Percentiles rank a stretch among this genome's conserved stretches.
Conservation (phyloP, 2,329 filamentous ascomycete species). For the Beauveria brongniartii region DNA sequence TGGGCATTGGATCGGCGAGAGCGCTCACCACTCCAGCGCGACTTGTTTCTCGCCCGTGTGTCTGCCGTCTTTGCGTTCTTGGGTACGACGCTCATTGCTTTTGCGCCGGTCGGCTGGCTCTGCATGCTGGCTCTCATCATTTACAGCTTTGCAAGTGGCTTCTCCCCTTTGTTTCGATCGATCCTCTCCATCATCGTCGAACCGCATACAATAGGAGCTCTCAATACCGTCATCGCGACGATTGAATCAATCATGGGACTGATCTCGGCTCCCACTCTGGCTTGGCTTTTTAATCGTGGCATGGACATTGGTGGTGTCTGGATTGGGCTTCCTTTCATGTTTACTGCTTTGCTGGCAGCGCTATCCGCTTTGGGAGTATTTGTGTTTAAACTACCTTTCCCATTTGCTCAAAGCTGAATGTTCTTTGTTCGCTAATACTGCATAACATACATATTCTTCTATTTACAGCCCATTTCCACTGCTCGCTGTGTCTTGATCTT, state of each 20-base stretch:
- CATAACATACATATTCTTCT: neutral
- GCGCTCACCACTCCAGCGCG: slow-evolving; percentile 27
- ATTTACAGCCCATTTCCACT: no score
- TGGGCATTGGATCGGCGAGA: slow-evolving; percentile 23
- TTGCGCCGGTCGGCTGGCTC: slow-evolving; percentile 27
- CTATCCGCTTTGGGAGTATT: slow-evolving; percentile 24
- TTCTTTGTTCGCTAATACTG: neutral
- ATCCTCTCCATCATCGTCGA: slow-evolving; percentile 47
- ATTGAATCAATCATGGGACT: slow-evolving; percentile 42
- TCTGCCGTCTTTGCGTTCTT: slow-evolving; percentile 24
- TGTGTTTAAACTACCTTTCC: slow-evolving; percentile 19
- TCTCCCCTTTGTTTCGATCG: slow-evolving; percentile 35
- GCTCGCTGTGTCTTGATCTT: no score
- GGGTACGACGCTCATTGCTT: slow-evolving; percentile 30
- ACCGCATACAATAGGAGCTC: slow-evolving; percentile 42
- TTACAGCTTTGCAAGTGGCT: slow-evolving; percentile 37
- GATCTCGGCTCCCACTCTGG: slow-evolving; percentile 37
- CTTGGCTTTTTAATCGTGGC: slow-evolving; percentile 37
- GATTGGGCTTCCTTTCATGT: slow-evolving; percentile 42
- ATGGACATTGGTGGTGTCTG: slow-evolving; percentile 37
- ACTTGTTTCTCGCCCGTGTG: slow-evolving; percentile 31
- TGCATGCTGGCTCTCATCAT: slow-evolving; percentile 34
- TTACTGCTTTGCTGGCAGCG: slow-evolving; percentile 25
- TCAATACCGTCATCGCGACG: slow-evolving; percentile 45
- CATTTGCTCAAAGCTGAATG: neutral